Evolutionary conservation across 1,284 basidiomycete species (phyloP).

Genomic region (Irpex sp.): DNA sequence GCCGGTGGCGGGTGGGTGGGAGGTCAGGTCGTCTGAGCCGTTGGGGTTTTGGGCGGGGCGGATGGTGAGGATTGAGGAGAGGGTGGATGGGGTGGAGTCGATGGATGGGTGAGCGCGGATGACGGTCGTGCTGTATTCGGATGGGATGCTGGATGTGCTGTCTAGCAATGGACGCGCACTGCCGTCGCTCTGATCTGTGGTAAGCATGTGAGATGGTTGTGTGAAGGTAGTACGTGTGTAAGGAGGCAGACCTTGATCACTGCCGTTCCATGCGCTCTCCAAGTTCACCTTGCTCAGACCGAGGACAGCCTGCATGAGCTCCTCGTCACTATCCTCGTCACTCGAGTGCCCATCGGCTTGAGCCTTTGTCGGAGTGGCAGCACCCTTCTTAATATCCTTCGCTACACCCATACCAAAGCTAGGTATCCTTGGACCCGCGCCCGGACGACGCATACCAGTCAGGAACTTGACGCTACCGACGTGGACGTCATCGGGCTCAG

Average conservation of each 20-base stretch:
- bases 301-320: constrained; percentile 65
- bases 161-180: constrained; percentile 59
- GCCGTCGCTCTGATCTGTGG: constrained; percentile 29
- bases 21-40: constrained; percentile 23
- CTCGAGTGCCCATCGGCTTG: constrained; percentile 30
- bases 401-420: constrained; percentile 80
- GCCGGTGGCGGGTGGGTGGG: constrained; percentile 19
- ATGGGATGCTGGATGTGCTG: constrained; percentile 38
- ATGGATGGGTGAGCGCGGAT: constrained; percentile 46
- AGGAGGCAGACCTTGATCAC: constrained; percentile 32
- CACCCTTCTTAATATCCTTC: constrained; percentile 41
- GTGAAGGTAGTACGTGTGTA: background rate
- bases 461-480: constrained; percentile 85
- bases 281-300: constrained; percentile 50
- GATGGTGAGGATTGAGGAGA: constrained; percentile 74
- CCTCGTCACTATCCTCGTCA: constrained; percentile 66
- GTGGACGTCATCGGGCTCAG: constrained; percentile 66
- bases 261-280: constrained; percentile 45
- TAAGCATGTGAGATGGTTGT: background rate
- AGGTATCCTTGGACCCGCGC: constrained; percentile 69
- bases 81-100: constrained; percentile 35
- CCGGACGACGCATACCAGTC: constrained; percentile 56
- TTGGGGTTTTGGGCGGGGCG: constrained; percentile 51
- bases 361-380: constrained; percentile 14
- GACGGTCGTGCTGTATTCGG: constrained; percentile 68